Base-by-base conservation (phyloP, 2,329 filamentous ascomycete genomes). In the Cladosporium colombiae region DNA sequence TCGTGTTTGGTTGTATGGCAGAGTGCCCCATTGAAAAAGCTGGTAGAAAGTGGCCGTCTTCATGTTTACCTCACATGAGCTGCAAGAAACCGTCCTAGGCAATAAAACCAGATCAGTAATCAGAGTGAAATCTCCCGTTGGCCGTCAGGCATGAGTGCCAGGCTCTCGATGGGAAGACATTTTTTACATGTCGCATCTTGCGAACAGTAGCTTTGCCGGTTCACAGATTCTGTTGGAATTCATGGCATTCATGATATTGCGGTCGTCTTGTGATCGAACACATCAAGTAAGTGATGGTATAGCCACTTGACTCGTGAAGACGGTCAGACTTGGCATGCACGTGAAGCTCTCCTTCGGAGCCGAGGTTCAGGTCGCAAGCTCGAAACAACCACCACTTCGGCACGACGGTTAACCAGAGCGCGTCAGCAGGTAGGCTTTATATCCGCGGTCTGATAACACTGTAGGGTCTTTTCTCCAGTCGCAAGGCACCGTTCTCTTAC, bases 361-460 rank as follows among this genome's bases (percentile, higher is more conserved):
- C 60, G 60, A 62, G 60, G 60, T 53, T n/a, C n/a, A n/a, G n/a
- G n/a, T n/a, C 29, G 27, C 44, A 27, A 44, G 18, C 31, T 31
- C 29, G 29, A n/a, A 40, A 10, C n/a, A 55, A 62, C 60, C 37
- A 31, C 16, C 50, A 52, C 61, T 56, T 63, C 61, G 61, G 61
- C 61, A 63, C 44, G 35, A 63, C 61, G 61, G 61, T 63, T 63
- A 63, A 59, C 37, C 35, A 40, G 60, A 37, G 31, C 59, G 35
- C 60, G 29, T 63, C 50, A 63, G 61, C 50, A 63, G 61, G 50
- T 63, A 63, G 50, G 50, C 50, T 27, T 63, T 46, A 40, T 62
- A 53, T 40, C 49, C 37, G 7, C 50, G 29, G 33, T 35, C 55
- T n/a, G n/a, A 50, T 58, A 40, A 29, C n/a, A 58, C 44, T 23